Conservation (phyloP, 495 filamentous ascomycete genomes). For the Entonaema liquescens region DNA sequence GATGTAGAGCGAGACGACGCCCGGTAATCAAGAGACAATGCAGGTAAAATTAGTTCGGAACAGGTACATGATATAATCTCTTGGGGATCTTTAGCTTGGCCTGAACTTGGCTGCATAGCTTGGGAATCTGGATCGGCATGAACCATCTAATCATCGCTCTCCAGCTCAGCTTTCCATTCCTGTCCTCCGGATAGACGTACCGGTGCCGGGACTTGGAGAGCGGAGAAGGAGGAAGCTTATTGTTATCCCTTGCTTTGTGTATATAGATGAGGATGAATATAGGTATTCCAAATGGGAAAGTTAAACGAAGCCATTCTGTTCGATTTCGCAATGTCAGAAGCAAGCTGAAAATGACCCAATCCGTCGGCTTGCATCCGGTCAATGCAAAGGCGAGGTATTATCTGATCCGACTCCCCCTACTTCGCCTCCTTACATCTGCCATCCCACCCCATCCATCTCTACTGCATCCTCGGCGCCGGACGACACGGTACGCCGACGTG, state of each 20-base stretch:
- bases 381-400: constrained; percentile 31
- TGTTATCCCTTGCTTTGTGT: background rate
- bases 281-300: background rate
- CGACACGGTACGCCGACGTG: constrained; percentile 8
- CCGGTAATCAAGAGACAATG: constrained; percentile 30
- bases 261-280: background rate
- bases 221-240: background rate
- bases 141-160: constrained; percentile 10
- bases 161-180: constrained; percentile 25
- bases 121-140: constrained; percentile 34
- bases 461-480: constrained; percentile 13
- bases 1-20: constrained; percentile 12
- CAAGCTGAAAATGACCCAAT: constrained; percentile 20
- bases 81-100: constrained; percentile 21
- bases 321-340: constrained; percentile 22
- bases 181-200: constrained; percentile 27
- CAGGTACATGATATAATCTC: constrained; percentile 25
- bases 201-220: constrained; percentile 8
- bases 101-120: constrained; percentile 36
- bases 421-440: constrained; percentile 25
- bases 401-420: constrained; percentile 11
- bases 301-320: background rate
- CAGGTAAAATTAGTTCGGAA: constrained; percentile 29
- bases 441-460: constrained; percentile 19
- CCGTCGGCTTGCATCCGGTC: constrained; percentile 37